A percentile compares a stretch with the other conserved stretches of the same genome.
Conservation (phyloP, 805 yeast species). For the Vanderwaltozyma verrucispora region DNA sequence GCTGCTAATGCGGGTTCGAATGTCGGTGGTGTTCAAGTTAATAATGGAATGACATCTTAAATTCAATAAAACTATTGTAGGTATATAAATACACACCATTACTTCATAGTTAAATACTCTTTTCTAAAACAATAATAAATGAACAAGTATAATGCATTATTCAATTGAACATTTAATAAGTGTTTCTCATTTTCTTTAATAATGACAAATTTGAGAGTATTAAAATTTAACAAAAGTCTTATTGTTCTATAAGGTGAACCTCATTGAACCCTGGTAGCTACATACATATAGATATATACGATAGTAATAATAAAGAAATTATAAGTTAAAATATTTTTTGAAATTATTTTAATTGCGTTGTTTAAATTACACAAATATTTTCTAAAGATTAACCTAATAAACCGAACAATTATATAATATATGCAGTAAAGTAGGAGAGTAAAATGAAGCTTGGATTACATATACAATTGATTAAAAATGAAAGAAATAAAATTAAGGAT, state of each 20-base stretch:
- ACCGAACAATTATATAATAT: not conserved
- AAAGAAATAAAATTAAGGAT: slow-evolving; percentile 3
- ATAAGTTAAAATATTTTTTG: not conserved
- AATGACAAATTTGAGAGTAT: too few species aligned
- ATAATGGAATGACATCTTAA: not conserved
- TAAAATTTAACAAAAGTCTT: too few species aligned
- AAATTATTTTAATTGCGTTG: slow-evolving; percentile 1
- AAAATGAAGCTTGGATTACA: slow-evolving; percentile 4
- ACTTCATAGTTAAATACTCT: too few species aligned
- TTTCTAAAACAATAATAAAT: too few species aligned
- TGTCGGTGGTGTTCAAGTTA: not conserved
- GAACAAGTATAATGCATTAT: too few species aligned
- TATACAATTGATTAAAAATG: slow-evolving; percentile 3
- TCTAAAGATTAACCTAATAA: slow-evolving; percentile 1
- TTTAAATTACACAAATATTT: slow-evolving; percentile 8
- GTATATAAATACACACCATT: too few species aligned
- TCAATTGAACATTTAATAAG: too few species aligned
- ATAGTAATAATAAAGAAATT: not conserved
- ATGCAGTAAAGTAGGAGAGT: not conserved
- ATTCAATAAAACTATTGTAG: too few species aligned
- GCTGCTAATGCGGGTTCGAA: not conserved
- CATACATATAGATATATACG: too few species aligned
- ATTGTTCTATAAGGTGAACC: too few species aligned
- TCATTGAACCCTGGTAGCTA: too few species aligned
- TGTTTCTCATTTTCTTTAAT: too few species aligned